Evolutionary conservation across 768 basidiomycete genomes (phyloP).

Genomic region (Amanita jacksonii): DNA sequence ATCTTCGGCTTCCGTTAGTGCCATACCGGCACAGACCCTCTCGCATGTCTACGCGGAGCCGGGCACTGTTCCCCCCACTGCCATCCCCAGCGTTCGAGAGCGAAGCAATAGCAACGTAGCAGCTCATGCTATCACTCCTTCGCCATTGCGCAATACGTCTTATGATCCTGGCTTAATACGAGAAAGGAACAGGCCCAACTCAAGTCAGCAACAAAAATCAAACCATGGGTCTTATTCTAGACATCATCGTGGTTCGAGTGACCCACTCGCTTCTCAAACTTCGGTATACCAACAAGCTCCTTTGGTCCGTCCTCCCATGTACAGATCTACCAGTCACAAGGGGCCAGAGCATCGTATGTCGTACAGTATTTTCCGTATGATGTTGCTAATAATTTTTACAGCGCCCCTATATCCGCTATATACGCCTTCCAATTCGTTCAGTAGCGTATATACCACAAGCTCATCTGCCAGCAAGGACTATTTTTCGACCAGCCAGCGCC

Average conservation of each 20-base stretch:
- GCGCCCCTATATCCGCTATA: constrained; percentile 18
- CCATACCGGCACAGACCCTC: constrained; percentile 19
- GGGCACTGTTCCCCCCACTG: constrained; percentile 22
- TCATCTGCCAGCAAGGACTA: constrained; percentile 30
- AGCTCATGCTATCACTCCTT: constrained; percentile 26
- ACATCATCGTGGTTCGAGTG: constrained; percentile 20
- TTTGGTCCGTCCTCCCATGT: constrained; percentile 19
- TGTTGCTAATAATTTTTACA: constrained; percentile 9
- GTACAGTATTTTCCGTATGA: not conserved
- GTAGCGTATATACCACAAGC: constrained; percentile 40
- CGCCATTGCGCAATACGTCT: constrained; percentile 31
- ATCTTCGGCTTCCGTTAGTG: constrained; percentile 32
- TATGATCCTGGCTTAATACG: constrained; percentile 20
- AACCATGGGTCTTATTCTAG: constrained; percentile 13
- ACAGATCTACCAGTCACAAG: constrained; percentile 34
- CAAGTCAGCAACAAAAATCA: constrained; percentile 1
- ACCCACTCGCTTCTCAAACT: constrained; percentile 11
- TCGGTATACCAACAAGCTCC: constrained; percentile 9
- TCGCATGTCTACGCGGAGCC: constrained; percentile 32
- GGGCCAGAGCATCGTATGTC: constrained; percentile 35
- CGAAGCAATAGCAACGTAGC: constrained; percentile 29
- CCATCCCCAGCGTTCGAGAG: constrained; percentile 28
- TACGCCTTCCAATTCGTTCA: constrained; percentile 17
- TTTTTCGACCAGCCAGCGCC: constrained; percentile 19
- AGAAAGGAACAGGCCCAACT: constrained; percentile 8